Evolutionary conservation across 2,329 filamentous ascomycete genomes (phyloP), one percentile per base, ranked within the genome.

Genomic region (Simplicillium sp.): DNA sequence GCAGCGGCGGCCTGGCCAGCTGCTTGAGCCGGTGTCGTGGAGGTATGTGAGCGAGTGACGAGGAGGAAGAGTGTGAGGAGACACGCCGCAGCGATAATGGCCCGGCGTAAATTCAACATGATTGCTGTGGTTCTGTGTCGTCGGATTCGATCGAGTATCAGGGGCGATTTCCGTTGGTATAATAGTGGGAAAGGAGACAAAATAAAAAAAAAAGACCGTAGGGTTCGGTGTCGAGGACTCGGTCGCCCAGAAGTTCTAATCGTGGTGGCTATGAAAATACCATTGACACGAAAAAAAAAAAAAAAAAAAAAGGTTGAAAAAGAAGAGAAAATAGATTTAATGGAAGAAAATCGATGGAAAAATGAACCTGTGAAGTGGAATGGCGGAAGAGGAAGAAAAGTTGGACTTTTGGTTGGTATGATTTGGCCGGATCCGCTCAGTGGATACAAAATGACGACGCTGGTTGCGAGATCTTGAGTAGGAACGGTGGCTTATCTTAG

Each of bases 91-190:
- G 82, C 73, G 51, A 87, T 66, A 47, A 94, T 61, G 55, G 84
- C 84, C 63, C 84, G 82, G 55, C 80, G 77, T 57, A 85, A 86
- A 54, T 84, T 84, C 59, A 89, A 73, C 87, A 94, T 94, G 44
- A 55, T 66, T 56, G 32, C 18, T 8, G 9, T 15, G 16, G 6
- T 25, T 40, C n/a, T 5, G n/a, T 33, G 13, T 39, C 11, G 29
- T 37, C 31, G 34, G 35, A 15, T 25, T 34, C 3, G 16, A 7
- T n/a, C n/a, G n/a, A 25, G 9, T 25, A 28, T 33, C 15, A 13
- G 12, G 8, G n/a, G 20, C 40, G 37, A 18, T 33, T 16, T 17
- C 18, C 31, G 29, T 5, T 25, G 6, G 20, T 25, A 9, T 25
- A 25, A 25, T 25, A 25, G n/a, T n/a, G n/a, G n/a, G n/a, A n/a